Percentiles rank a stretch among this genome's conserved stretches.
phyloP scores from a whole-genome alignment of 1,139 yeast genomes.

The Starmera stellimalicola region DNA sequence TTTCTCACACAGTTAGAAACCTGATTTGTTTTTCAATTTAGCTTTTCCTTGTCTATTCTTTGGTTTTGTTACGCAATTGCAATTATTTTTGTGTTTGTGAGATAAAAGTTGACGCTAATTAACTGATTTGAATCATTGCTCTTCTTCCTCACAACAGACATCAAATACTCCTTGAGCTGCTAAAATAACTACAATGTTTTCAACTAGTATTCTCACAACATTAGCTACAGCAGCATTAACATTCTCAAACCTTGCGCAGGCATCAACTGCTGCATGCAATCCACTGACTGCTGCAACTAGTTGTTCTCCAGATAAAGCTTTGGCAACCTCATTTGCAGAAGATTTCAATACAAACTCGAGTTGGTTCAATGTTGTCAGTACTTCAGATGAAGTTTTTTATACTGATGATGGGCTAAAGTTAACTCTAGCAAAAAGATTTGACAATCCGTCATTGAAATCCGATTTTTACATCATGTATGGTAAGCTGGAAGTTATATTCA shows the following conservation, averaged over 20 bases:
- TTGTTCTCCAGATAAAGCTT: conserved; percentile 45
- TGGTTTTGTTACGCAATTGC: too few species aligned
- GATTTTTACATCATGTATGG: conserved; percentile 84
- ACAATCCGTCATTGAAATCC: conserved; percentile 69
- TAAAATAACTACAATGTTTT: too few species aligned
- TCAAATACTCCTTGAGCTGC: too few species aligned
- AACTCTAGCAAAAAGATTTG: conserved; percentile 49
- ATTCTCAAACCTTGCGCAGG: conserved; percentile 2
- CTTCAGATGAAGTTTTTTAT: conserved; percentile 29
- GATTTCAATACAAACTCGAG: conserved; percentile 36
- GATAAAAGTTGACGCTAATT: too few species aligned
- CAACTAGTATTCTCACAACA: too few species aligned
- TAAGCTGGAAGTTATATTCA: conserved; percentile 58
- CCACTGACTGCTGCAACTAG: conserved; percentile 25
- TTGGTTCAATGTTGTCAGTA: conserved; percentile 29
- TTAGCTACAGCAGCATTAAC: conserved; percentile 3
- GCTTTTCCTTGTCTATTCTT: too few species aligned
- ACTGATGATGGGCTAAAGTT: conserved; percentile 50
- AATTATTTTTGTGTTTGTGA: too few species aligned
- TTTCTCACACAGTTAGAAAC: too few species aligned
- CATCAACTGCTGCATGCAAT: conserved; percentile 26
- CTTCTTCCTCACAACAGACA: too few species aligned
- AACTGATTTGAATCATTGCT: too few species aligned
- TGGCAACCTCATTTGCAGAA: conserved; percentile 44
- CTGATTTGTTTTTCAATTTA: too few species aligned